phyloP scores from a whole-genome alignment of 768 basidiomycete genomes.

The Rhodotorula diobovata region DNA sequence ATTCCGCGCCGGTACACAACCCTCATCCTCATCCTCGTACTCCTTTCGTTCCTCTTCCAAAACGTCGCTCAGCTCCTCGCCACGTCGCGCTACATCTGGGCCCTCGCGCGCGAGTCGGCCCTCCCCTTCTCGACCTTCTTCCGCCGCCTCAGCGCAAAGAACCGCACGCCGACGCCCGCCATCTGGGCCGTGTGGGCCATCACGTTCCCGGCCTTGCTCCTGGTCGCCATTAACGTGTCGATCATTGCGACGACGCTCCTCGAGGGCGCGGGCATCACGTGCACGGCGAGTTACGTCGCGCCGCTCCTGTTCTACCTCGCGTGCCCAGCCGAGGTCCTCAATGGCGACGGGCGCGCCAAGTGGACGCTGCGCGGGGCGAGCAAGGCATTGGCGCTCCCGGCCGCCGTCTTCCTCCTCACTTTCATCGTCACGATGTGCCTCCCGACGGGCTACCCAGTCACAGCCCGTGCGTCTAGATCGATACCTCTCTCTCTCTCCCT shows the following conservation, averaged over 20 bases:
- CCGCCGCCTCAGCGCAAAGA: constrained; percentile 42
- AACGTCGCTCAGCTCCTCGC: constrained; percentile 45
- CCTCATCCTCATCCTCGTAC: constrained; percentile 41
- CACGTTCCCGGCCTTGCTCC: constrained; percentile 44
- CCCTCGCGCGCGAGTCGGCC: constrained; percentile 50
- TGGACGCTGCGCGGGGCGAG: constrained; percentile 48
- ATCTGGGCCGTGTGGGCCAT: constrained; percentile 47
- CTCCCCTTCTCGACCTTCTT: constrained; percentile 48
- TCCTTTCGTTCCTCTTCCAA: constrained; percentile 46
- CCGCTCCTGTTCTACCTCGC: constrained; percentile 34
- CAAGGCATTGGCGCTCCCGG: constrained; percentile 42
- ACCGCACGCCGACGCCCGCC: constrained; percentile 46
- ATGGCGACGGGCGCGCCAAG: constrained; percentile 47
- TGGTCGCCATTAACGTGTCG: constrained; percentile 43
- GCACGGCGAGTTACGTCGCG: constrained; percentile 46
- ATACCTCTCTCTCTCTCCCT: not conserved
- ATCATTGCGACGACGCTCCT: constrained; percentile 47
- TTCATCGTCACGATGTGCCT: constrained; percentile 46
- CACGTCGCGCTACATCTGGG: constrained; percentile 49
- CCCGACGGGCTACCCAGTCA: constrained; percentile 46
- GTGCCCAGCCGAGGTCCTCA: constrained; percentile 38
- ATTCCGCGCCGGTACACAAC: constrained; percentile 44
- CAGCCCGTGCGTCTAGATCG: constrained; percentile 43
- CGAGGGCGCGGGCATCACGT: constrained; percentile 46
- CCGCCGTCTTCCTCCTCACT: constrained; percentile 37